Base-by-base conservation (phyloP, 345 rosid genomes). In the Boechera retrofracta region DNA sequence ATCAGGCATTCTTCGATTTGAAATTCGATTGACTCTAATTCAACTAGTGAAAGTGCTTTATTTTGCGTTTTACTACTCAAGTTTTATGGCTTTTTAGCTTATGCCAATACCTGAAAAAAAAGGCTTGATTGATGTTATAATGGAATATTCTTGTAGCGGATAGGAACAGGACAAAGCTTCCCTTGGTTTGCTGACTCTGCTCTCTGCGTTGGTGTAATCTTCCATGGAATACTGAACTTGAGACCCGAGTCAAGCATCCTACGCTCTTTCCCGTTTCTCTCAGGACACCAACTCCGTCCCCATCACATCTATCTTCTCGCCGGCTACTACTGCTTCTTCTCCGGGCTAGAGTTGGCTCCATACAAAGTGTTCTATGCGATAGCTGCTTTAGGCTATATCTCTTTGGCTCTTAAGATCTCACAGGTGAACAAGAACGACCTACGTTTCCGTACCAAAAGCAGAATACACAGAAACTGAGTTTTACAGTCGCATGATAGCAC, bases 181-280 rank as follows among this genome's bases (percentile, higher is more conserved):
- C 94, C 97, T 7, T 84, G 91, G 89, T 87, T 93, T 72, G 79
- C 87, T 67, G 98, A 93, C 72, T 87, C 94, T n/a, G 74, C 77
- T 49, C 89, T 93, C 42, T 89, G 91, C 64, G 64, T 82, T 10
- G 95, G 97, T 3, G 86, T 88, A 61, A 82, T 93, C 72, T 85
- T 89, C 66, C 96, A 89, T 28, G 92, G 98, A 59, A 72, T 82
- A 38, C 82, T 85, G 63, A 82, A 78, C 61, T 76, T 84, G 6
- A 89, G 85, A 80, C 92, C 96, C 0, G 91, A 89, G 81, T 80
- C 83, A 58, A 88, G 82, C 73, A 79, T 85, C 55, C 62, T 82
- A 45, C 81, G 85, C 66, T 76, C 89, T 42, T 81, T 83, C 64
- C 94, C 89, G 0, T 75, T 75, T 45, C 47, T 89, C 62, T 35